phyloP scores from a whole-genome alignment of 305 asterid species.

The Solanum chacoense region DNA sequence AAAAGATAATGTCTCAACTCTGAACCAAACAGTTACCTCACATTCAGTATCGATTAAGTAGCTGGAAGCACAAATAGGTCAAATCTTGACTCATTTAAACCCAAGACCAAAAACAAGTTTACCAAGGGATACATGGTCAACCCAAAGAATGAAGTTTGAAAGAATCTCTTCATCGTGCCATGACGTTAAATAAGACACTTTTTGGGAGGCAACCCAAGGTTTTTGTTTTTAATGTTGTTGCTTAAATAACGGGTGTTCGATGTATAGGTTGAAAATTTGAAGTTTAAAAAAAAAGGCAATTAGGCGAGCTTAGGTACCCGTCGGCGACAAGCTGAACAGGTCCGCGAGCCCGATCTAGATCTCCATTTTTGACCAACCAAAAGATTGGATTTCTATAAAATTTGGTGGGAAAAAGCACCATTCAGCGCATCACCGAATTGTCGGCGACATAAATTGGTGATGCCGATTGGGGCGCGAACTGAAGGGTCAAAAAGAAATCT shows the following conservation, averaged over 20 bases:
- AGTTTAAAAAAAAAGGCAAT: not conserved
- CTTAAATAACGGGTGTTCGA: not conserved
- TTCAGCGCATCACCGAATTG: not conserved
- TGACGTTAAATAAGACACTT: not conserved
- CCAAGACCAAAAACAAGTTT: not conserved
- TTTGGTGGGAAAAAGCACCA: not conserved
- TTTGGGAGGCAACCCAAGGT: not conserved
- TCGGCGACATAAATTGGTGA: not conserved
- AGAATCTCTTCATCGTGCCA: not conserved
- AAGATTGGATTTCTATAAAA: too few species aligned
- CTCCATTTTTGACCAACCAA: not conserved
- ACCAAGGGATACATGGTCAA: not conserved
- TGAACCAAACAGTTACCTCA: not conserved
- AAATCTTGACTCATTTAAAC: not conserved
- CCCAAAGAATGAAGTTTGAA: not conserved
- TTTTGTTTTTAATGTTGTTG: too few species aligned
- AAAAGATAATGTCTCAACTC: not conserved
- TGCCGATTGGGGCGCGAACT: too few species aligned
- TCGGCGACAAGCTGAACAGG: not conserved
- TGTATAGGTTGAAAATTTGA: not conserved
- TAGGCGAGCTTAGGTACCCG: not conserved
- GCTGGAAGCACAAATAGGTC: not conserved
- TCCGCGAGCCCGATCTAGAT: not conserved
- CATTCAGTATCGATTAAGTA: not conserved
- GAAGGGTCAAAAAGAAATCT: too few species aligned